Evolutionary conservation across 2,329 filamentous ascomycete genomes (phyloP), one percentile per base, ranked within the genome.

Genomic region (Trichoderma sp.): DNA sequence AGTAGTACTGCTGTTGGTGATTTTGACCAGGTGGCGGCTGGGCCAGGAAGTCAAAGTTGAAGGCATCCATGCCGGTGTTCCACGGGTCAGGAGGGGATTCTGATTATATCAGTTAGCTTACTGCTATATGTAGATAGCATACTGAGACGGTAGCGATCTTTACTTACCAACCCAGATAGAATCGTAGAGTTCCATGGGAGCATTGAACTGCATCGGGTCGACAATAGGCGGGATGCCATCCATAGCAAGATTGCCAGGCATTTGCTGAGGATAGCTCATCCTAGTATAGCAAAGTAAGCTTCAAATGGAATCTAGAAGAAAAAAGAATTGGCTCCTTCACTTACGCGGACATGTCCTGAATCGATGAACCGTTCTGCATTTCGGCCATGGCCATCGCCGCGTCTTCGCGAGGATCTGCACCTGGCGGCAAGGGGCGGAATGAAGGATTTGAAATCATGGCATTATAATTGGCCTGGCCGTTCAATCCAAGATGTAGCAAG

Each of bases 161-260:
- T 35, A 81, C 86, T 77, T 79, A 89, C 88, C 88, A 84, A 87
- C 89, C 80, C 89, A 90, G 57, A 91, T 91, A 4, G 87, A 89
- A 74, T 90, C 88, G 75, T 89, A 91, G 0, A 91, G 79, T 70
- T 91, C 88, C 87, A 91, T 88, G 0, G 88, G 88, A 47, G 88
- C 88, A 83, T 90, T 87, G 72, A 88, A 86, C 40, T 87, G 81
- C 3, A 84, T 81, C 19, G 86, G 86, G 70, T 89, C 88, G 13
- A 87, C 79, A 82, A 87, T 79, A 43, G 81, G 77, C 60, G 80
- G 77, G 61, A 88, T 78, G 57, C 83, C 84, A 7, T 85, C 77
- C 40, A 87, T 75, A 60, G 75, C 77, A 55, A 79, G 76, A 33
- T 71, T 76, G 19, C 74, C 71, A 21, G 78, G 80, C 70, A 85